Conservation (phyloP, 1,284 basidiomycete species). For the Flammula alnicola region DNA sequence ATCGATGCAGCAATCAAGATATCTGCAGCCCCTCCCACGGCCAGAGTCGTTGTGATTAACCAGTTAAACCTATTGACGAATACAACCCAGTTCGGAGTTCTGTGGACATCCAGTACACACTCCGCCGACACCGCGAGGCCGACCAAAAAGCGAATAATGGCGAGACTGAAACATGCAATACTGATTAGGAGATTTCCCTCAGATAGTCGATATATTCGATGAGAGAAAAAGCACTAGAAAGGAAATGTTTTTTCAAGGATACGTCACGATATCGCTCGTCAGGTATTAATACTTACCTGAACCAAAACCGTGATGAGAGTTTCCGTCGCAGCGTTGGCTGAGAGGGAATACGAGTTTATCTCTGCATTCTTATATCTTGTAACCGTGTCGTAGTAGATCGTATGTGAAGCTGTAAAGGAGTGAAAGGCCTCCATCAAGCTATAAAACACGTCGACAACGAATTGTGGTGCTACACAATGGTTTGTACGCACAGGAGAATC, state of each 20-base stretch:
- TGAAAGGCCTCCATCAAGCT: conserved; percentile 22
- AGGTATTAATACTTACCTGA: conserved; percentile 13
- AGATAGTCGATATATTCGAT: conserved; percentile 21
- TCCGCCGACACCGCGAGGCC: conserved; percentile 20
- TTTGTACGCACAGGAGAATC: conserved; percentile 16
- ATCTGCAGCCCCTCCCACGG: conserved; percentile 31
- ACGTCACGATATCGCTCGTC: background rate
- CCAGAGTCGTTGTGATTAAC: conserved; percentile 31
- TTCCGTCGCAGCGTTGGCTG: conserved; percentile 21
- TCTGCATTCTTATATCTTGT: conserved; percentile 17
- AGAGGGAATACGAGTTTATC: conserved; percentile 22
- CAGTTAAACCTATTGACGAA: conserved; percentile 23
- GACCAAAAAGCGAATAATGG: conserved; percentile 15
- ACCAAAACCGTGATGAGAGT: conserved; percentile 22
- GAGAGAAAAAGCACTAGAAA: conserved; percentile 19
- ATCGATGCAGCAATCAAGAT: conserved; percentile 29
- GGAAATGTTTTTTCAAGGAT: background rate
- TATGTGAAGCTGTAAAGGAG: conserved; percentile 22
- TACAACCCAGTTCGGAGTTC: conserved; percentile 20
- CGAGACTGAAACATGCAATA: conserved; percentile 18
- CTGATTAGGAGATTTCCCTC: conserved; percentile 12
- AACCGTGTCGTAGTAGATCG: conserved; percentile 24
- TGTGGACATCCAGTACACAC: conserved; percentile 18
- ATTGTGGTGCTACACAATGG: too few relatives aligned
- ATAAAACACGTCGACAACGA: too few relatives aligned